Conservation (phyloP, 108 stramenopile species). For the Aurantiochytrium sp. region DNA sequence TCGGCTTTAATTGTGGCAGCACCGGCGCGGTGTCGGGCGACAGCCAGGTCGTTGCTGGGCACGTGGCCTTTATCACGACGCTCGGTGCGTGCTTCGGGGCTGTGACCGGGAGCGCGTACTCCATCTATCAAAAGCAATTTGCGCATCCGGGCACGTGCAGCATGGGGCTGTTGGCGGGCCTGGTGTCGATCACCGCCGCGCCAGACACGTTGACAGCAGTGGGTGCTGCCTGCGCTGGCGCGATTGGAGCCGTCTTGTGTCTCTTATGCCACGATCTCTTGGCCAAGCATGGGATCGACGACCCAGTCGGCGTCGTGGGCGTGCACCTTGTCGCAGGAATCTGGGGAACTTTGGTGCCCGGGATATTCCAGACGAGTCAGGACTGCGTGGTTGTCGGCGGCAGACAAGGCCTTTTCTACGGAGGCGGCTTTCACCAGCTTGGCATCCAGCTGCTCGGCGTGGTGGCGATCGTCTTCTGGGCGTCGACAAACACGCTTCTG, state of each 20-base stretch:
- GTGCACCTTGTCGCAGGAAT: neutral
- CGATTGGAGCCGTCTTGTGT: neutral
- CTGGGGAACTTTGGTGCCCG: neutral
- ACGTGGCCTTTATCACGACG: neutral
- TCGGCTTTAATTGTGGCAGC: constrained; percentile 71
- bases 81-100: constrained; percentile 6
- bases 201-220: neutral
- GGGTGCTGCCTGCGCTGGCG: constrained; percentile 30
- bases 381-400: neutral
- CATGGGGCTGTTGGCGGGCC: constrained; percentile 38
- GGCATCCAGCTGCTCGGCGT: neutral
- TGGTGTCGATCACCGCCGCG: constrained; percentile 56
- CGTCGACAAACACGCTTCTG: neutral
- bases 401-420: constrained; percentile 38
- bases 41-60: neutral
- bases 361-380: neutral
- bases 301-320: constrained; percentile 44
- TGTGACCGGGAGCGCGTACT: neutral
- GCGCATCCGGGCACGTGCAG: neutral
- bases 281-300: constrained; percentile 31
- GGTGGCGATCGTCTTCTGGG: neutral
- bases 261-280: neutral
- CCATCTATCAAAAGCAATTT: neutral
- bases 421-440: constrained; percentile 30
- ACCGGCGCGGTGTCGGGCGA: constrained; percentile 47